Evolutionary conservation across 768 basidiomycete genomes (phyloP), one percentile per base, ranked within the genome.

Genomic region (Boletus vinaceobasis): DNA sequence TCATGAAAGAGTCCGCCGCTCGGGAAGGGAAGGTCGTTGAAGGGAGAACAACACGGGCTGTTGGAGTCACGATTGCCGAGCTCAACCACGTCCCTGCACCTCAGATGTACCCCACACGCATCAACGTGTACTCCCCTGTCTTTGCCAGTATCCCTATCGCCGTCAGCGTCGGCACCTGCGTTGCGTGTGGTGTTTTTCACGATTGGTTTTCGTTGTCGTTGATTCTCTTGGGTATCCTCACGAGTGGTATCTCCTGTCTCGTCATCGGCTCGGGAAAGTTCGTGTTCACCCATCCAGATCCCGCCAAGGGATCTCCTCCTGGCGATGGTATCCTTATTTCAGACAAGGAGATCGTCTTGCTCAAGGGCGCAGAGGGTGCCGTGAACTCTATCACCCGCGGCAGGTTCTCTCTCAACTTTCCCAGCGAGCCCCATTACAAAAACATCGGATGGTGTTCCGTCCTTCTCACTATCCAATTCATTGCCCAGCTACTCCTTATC

Each of bases 121-220:
- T 64, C 52, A 60, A 47, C 15, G 54, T 51, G 0, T 63, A 60
- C 27, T 62, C 68, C 5, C 61, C 60, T 1, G 21, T 66, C 43
- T 43, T 74, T 36, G 70, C 72, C 46, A 58, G 43, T 57, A 57
- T 73, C 17, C 70, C 71, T 1, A 74, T 74, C 31, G 33, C 58
- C 1, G 59, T 65, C 47, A 71, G 69, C 33, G 5, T 70, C 11
- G 70, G 60, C 15, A 58, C 67, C 1, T 71, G 70, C 55, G 49
- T 60, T 17, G 52, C 64, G 2, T 70, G 66, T 33, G 74, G 59
- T 9, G 36, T 71, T 23, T 66, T 65, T 19, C 7, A 39, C 1
- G 74, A 74, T 31, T 75, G 73, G 73, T 71, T 55, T 40, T 60
- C 59, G 26, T 75, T 72, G 48, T 50, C 66, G 11, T 51, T 72